Conservation (phyloP, 768 basidiomycete genomes). For the Arthromyces matolae region DNA sequence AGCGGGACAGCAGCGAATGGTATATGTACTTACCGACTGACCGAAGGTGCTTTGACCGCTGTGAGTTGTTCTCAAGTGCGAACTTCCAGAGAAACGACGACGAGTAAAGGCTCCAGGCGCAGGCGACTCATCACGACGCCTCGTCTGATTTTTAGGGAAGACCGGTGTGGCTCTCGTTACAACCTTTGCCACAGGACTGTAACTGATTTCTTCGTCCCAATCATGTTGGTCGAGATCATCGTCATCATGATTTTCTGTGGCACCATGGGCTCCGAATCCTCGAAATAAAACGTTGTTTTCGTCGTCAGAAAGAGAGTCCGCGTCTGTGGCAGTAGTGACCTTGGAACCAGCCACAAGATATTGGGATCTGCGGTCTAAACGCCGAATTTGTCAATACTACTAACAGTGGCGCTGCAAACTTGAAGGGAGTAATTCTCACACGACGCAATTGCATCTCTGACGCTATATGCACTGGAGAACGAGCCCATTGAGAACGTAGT, state of each 20-base stretch:
- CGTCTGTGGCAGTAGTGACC: slow-evolving; percentile 46
- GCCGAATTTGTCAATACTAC: slow-evolving; percentile 6
- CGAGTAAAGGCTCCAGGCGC: background rate
- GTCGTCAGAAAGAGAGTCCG: slow-evolving; percentile 34
- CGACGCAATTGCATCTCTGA: slow-evolving; percentile 56
- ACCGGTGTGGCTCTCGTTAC: slow-evolving; percentile 31
- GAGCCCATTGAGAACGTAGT: slow-evolving; percentile 43
- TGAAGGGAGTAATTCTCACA: slow-evolving; percentile 35
- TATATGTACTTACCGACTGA: slow-evolving; percentile 51
- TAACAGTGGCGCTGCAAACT: background rate
- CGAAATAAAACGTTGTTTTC: slow-evolving; percentile 26
- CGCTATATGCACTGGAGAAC: slow-evolving; percentile 44
- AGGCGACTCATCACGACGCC: background rate
- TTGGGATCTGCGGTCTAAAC: slow-evolving; percentile 63
- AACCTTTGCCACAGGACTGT: background rate
- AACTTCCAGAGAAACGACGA: slow-evolving; percentile 32
- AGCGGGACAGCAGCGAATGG: background rate
- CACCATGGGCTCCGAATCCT: slow-evolving; percentile 10
- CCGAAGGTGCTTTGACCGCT: slow-evolving; percentile 68
- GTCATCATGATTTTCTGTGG: slow-evolving; percentile 8
- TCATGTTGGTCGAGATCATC: slow-evolving; percentile 19
- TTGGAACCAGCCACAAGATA: slow-evolving; percentile 59
- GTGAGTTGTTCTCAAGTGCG: slow-evolving; percentile 30
- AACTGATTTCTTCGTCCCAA: slow-evolving; percentile 19
- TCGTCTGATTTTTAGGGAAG: slow-evolving; percentile 31